These are phyloP conservation scores for Lotus japonicus DNA, from an alignment of 306 rosid genomes.

Conservation along the genomic window DNA sequence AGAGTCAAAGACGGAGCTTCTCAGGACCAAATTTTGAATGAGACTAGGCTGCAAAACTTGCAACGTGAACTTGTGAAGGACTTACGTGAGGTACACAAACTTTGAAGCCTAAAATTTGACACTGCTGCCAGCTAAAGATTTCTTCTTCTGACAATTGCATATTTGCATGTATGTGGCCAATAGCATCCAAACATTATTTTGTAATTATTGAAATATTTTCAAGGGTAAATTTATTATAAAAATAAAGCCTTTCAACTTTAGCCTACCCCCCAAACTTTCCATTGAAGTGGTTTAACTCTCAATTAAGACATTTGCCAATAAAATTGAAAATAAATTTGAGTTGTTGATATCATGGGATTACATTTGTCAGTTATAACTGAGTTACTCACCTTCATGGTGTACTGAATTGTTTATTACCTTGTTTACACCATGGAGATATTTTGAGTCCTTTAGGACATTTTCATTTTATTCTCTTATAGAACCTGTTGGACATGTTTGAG, in stretches of 20 bases:
- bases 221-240: neutral
- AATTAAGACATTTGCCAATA: neutral
- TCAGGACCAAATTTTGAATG: conserved; percentile 96
- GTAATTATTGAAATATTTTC: neutral
- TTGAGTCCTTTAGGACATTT: neutral
- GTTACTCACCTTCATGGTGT: neutral
- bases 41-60: conserved; percentile 93
- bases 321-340: neutral
- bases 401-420: neutral
- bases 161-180: neutral
- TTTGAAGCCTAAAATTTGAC: neutral
- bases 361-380: neutral
- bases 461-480: neutral
- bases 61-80: conserved; percentile 88
- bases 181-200: neutral
- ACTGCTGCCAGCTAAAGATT: neutral
- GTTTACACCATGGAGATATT: neutral
- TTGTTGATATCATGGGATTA: neutral
- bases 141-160: conserved; percentile 12
- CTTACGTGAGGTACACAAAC: conserved; percentile 61
- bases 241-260: neutral
- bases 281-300: neutral
- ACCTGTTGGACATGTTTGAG: neutral
- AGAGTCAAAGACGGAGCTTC: conserved; percentile 96
- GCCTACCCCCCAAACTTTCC: neutral